Evolutionary conservation across 805 yeast species (phyloP), one percentile per base, ranked within the genome.

Genomic region (Diddensiella transvaalensis): DNA sequence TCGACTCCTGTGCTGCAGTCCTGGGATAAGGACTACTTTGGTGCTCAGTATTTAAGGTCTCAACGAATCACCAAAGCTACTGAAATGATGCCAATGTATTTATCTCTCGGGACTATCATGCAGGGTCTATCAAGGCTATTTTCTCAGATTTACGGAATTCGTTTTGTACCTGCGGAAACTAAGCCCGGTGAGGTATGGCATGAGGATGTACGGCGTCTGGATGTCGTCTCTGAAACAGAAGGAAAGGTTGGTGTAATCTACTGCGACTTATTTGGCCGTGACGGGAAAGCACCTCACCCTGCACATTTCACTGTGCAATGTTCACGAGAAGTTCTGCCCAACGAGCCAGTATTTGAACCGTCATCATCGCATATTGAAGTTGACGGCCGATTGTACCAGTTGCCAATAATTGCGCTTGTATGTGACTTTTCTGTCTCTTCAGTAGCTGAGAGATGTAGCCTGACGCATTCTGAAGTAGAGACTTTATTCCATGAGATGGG

Each of bases 401-500:
- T 91, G 18, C 98, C 99, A 0, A 88, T 91, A 4, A 87, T 93
- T 42, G 87, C 95, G 0, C 71, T 91, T 21, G 87, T 88, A 15
- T 93, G 98, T 63, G 88, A 89, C 61, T 91, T 93, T 63, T 64
- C 67, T 2, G 73, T 67, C 24, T 54, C 58, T 3, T 60, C 60
- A 3, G 48, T 50, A n/a, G 37, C 53, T 13, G 59, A 65, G 8
- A 76, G 79, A 19, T 82, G 90, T 24, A 69, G 86, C 17, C 67
- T 91, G 35, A 73, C 83, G 10, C 72, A 87, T 49, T 78, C 75
- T 49, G 98, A 93, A 60, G 89, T 91, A 18, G 96, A 91, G 59
- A 93, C 99, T 0, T 70, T 93, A 17, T 93, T 93, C 70, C 99
- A 93, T 67, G 99, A 93, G 67, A 89, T 93, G 96, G 99, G 99